Conservation (phyloP, 441 rosid species). For the Manihot esculenta region DNA sequence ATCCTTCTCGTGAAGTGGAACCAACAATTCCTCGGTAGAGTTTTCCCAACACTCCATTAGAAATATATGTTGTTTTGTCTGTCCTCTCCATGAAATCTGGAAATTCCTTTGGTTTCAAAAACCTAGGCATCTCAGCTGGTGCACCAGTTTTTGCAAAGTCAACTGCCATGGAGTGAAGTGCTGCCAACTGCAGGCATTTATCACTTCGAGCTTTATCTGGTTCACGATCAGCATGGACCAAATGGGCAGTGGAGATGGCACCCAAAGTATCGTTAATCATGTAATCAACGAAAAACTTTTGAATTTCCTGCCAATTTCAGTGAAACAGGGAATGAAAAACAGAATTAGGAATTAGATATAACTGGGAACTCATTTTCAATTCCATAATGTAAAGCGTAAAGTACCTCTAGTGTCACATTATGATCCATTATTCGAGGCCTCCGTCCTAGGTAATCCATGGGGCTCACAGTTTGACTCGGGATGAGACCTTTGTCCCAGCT, state of each 20-base stretch:
- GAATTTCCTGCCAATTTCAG: conserved; percentile 68
- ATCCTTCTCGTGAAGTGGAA: conserved; percentile 25
- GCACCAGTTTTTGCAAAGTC: conserved; percentile 96
- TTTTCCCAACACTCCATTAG: conserved; percentile 67
- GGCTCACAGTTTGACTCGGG: conserved; percentile 61
- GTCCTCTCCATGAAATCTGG: conserved; percentile 90
- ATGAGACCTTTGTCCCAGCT: conserved; percentile 85
- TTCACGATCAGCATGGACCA: conserved; percentile 80
- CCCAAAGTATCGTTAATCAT: conserved; percentile 95
- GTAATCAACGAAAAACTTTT: conserved; percentile 77
- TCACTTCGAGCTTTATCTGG: conserved; percentile 67
- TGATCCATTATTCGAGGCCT: conserved; percentile 83
- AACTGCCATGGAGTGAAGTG: conserved; percentile 90
- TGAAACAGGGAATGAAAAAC: background rate
- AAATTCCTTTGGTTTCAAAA: conserved; percentile 72
- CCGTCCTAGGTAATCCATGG: conserved; percentile 88
- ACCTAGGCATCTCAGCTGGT: conserved; percentile 85
- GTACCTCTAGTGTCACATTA: conserved; percentile 79
- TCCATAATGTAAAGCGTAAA: background rate
- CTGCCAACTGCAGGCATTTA: conserved; percentile 73
- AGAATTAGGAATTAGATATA: background rate
- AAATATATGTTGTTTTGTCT: conserved; percentile 58
- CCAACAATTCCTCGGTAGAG: conserved; percentile 59
- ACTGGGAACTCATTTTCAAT: background rate
- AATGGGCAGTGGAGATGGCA: conserved; percentile 88